Percentiles rank a stretch among this genome's conserved stretches.
These are phyloP conservation scores for Fusarium nygamai DNA, from an alignment of 2,329 filamentous ascomycete genomes.

Conservation along the genomic window DNA sequence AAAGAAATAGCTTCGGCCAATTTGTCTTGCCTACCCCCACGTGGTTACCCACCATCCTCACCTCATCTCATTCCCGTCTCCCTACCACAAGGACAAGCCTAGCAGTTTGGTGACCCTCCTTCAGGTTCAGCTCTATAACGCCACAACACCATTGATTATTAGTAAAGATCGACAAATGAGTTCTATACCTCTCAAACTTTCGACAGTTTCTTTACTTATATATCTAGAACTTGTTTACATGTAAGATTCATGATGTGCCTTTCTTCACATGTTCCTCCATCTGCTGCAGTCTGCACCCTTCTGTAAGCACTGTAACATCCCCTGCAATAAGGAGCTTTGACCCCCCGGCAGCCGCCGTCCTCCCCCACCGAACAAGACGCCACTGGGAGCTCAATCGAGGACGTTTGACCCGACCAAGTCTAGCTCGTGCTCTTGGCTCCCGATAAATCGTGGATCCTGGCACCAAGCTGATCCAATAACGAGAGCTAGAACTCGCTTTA, in stretches of 20 bases:
- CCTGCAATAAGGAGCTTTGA: slow-evolving; percentile 24
- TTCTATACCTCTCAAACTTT: not conserved
- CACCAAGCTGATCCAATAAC: slow-evolving; percentile 4
- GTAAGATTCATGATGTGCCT: not conserved
- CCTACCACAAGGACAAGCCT: not conserved
- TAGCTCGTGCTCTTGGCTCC: slow-evolving; percentile 35
- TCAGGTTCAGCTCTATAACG: slow-evolving; percentile 16
- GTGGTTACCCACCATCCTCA: slow-evolving; percentile 30
- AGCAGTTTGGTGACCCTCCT: slow-evolving; percentile 6
- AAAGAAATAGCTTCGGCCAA: slow-evolving; percentile 5
- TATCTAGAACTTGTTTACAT: not conserved
- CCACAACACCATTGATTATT: slow-evolving; percentile 2
- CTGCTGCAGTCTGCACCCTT: not conserved
- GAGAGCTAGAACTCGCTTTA: slow-evolving; percentile 15
- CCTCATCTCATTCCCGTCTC: slow-evolving; percentile 12
- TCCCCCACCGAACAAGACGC: slow-evolving; percentile 25
- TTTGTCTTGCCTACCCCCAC: slow-evolving; percentile 26
- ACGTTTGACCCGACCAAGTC: slow-evolving; percentile 18
- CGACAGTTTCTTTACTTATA: rapidly evolving
- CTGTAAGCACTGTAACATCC: slow-evolving; percentile 35
- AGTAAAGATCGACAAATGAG: not conserved
- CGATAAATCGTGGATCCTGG: slow-evolving; percentile 26
- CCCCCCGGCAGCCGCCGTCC: slow-evolving; percentile 18
- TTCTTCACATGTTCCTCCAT: not conserved
- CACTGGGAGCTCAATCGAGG: slow-evolving; percentile 24